These are phyloP conservation scores for Borealophlyctis nickersoniae DNA, from an alignment of 192 early-diverging fungal genomes.

Conservation along the genomic window DNA sequence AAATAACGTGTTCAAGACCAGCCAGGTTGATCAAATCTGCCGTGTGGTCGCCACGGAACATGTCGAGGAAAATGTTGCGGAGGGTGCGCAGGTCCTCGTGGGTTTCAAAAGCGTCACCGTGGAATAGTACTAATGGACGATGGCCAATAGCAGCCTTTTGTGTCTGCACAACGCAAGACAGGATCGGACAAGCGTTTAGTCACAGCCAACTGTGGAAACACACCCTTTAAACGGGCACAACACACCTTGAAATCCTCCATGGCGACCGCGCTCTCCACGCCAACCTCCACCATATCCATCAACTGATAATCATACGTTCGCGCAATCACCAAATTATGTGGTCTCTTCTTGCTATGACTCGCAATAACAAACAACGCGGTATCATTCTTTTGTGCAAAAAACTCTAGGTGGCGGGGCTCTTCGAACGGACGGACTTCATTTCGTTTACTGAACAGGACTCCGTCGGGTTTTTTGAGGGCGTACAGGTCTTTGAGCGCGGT, in stretches of 20 bases:
- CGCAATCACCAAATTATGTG: conserved; percentile 86
- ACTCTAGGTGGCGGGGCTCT: conserved; percentile 84
- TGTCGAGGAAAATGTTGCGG: conserved; percentile 83
- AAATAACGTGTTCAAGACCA: conserved; percentile 88
- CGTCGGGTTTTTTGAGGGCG: conserved; percentile 85
- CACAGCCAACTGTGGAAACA: too few relatives aligned
- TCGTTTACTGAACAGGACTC: conserved; percentile 85
- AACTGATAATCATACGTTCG: conserved; percentile 92
- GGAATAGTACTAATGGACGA: conserved; percentile 86
- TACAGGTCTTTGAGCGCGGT: conserved; percentile 88
- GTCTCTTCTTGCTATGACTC: conserved; percentile 93
- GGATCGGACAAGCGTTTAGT: conserved; percentile 7
- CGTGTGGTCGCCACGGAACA: conserved; percentile 75
- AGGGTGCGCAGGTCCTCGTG: conserved; percentile 67
- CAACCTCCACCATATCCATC: conserved; percentile 94
- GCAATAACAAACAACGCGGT: conserved; percentile 86
- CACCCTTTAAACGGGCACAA: background rate
- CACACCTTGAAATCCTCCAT: conserved; percentile 70
- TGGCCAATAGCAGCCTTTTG: conserved; percentile 72
- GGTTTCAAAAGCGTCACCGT: conserved; percentile 80
- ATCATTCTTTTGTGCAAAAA: conserved; percentile 96
- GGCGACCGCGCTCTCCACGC: conserved; percentile 66
- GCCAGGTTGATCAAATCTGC: conserved; percentile 74
- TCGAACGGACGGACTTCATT: conserved; percentile 98
- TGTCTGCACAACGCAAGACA: background rate